Conservation (phyloP, 2,329 filamentous ascomycete genomes). For the Pseudogymnoascus sp. region DNA sequence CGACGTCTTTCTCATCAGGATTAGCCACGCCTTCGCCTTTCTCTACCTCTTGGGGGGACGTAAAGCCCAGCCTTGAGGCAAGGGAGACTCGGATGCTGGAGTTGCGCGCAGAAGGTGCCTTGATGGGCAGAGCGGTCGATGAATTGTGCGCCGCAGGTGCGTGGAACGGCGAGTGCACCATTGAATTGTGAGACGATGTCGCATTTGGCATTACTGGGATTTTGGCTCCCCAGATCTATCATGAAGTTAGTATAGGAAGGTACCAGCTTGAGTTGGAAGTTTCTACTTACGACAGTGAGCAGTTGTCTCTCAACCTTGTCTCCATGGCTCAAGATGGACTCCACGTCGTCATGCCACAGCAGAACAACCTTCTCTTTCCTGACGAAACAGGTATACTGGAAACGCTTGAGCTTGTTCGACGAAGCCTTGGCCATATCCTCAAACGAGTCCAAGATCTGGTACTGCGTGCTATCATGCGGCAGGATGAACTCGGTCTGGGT, state of each 20-base stretch:
- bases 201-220: slow-evolving; percentile 12
- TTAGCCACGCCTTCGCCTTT: neutral
- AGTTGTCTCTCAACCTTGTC: slow-evolving; percentile 22
- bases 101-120: neutral
- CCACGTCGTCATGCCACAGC: slow-evolving; percentile 38
- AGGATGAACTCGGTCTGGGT: slow-evolving; percentile 37
- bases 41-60: neutral
- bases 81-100: neutral
- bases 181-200: neutral
- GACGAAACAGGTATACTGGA: slow-evolving; percentile 38
- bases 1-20: slow-evolving; percentile 16
- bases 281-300: slow-evolving; percentile 11
- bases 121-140: neutral
- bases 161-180: neutral
- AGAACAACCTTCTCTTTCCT: slow-evolving; percentile 36
- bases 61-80: neutral
- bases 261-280: neutral
- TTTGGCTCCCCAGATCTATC: slow-evolving; percentile 24
- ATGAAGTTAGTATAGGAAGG: slow-evolving; percentile 15
- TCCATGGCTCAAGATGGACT: slow-evolving; percentile 34
- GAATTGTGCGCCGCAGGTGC: neutral
- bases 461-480: slow-evolving; percentile 34
- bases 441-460: slow-evolving; percentile 40
- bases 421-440: slow-evolving; percentile 32
- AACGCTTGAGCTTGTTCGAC: slow-evolving; percentile 34